Base-by-base conservation (phyloP, 169 alveolate species). In the Theileria annulata region DNA sequence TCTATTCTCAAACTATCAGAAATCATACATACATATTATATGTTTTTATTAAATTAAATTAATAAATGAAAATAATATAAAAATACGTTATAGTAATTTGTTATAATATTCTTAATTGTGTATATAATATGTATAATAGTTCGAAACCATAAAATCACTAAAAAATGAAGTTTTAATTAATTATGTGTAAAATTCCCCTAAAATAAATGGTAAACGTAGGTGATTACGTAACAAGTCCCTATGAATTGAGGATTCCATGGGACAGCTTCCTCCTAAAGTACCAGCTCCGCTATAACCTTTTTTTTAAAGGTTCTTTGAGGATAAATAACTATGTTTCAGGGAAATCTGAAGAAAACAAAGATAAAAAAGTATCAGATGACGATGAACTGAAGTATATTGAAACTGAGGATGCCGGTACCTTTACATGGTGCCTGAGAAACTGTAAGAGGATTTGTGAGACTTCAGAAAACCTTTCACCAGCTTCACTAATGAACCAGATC, bases 331-430 rank as follows among this genome's bases (percentile, higher is more conserved):
- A 4, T 25, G 12, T 37, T 42, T 35, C 12, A 49, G 77, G 23
- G 71, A 42, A 70, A 42, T 21, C 42, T 42, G 69, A 58, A 23
- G 42, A 15, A 13, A 19, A 59, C 8, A 31, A 2, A n/a, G 72
- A 58, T 19, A 49, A 27, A 3, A 27, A 67, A n/a, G 1, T 48
- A 27, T 2, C 66, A 21, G 76, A 66, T 4, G 74, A 33, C 3
- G 27, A 27, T 59, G 80, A 73, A 23, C 51, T 27, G 28, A 28
- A 30, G 37, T 67, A 25, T 23, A 79, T 73, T 21, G 56, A 78
- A 25, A 15, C 69, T 5, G 86, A 27, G 19, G 86, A 83, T 59
- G 30, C 70, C 5, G 90, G 90, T 3, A 83, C 90, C 3, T 60
- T 83, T 17, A 75, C 30, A 10, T 83, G 86, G 85, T 83, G 90